These are phyloP conservation scores for Fusarium pilosicola DNA, from an alignment of 2,329 filamentous ascomycete species.

Conservation along the genomic window DNA sequence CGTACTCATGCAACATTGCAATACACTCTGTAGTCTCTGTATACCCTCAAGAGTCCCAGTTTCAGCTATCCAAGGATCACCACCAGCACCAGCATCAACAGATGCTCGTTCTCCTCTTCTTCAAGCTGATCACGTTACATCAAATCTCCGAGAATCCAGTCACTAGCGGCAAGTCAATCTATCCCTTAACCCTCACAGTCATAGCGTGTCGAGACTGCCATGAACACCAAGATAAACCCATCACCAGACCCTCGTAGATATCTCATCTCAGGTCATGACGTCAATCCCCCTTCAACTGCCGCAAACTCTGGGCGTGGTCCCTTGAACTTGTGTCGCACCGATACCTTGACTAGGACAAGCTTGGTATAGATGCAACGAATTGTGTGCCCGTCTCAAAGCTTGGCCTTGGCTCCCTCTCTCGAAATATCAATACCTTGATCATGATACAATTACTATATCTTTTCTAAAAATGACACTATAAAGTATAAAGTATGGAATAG, in stretches of 20 bases:
- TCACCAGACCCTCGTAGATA: conserved; percentile 24
- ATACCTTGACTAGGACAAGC: conserved; percentile 14
- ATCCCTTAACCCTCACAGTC: background rate
- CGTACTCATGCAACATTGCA: background rate
- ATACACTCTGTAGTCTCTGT: background rate
- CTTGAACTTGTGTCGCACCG: conserved; percentile 22
- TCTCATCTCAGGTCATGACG: conserved; percentile 22
- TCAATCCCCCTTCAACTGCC: conserved; percentile 16
- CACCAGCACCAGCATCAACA: background rate
- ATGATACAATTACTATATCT: background rate
- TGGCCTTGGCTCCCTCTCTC: background rate
- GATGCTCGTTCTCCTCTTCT: background rate
- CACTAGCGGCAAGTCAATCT: background rate
- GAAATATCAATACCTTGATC: background rate
- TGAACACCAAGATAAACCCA: conserved; percentile 22
- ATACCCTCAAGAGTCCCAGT: background rate
- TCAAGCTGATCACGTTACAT: background rate
- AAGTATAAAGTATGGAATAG: background rate
- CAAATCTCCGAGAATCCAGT: background rate
- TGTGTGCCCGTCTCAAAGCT: background rate
- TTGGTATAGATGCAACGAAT: conserved; percentile 8
- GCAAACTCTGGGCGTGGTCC: conserved; percentile 18
- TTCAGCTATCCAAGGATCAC: conserved; percentile 32
- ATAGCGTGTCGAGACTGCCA: background rate
- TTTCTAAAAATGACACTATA: background rate